Percentiles rank a stretch among this genome's conserved stretches.
These are phyloP conservation scores for Ilex paraguariensis DNA, from an alignment of 305 asterid species.

Conservation along the genomic window DNA sequence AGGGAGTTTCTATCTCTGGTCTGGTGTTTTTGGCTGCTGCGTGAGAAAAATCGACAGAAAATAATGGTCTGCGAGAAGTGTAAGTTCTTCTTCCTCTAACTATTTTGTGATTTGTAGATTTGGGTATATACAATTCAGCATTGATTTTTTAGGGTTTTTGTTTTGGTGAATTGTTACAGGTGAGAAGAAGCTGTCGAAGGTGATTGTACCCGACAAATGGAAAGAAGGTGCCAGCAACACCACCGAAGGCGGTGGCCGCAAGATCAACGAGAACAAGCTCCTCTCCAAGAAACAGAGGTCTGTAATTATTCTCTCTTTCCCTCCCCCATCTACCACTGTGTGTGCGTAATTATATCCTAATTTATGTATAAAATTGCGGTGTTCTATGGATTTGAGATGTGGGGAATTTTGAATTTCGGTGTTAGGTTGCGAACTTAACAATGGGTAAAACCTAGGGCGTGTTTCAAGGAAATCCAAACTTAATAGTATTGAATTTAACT, in stretches of 20 bases:
- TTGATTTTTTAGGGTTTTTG: slow-evolving; percentile 25
- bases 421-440: too few relatives aligned
- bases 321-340: too few relatives aligned
- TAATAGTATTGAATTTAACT: too few relatives aligned
- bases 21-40: too few relatives aligned
- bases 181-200: slow-evolving; percentile 86
- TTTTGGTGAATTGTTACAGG: slow-evolving; percentile 40
- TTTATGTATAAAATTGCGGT: too few relatives aligned
- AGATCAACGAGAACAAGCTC: slow-evolving; percentile 95
- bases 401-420: too few relatives aligned
- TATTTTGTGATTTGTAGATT: neutral
- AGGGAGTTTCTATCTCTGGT: too few relatives aligned
- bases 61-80: slow-evolving; percentile 3
- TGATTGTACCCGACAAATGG: slow-evolving; percentile 97
- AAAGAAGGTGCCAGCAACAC: slow-evolving; percentile 87
- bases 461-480: too few relatives aligned
- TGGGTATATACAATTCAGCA: neutral
- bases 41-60: neutral
- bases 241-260: slow-evolving; percentile 94
- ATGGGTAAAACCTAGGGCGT: too few relatives aligned
- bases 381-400: too few relatives aligned
- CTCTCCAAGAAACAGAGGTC: slow-evolving; percentile 85
- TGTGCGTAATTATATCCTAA: too few relatives aligned
- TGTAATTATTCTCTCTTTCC: neutral
- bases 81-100: neutral